These are phyloP conservation scores for Cyclotella sp. DNA, from an alignment of 108 stramenopile genomes.

Conservation along the genomic window DNA sequence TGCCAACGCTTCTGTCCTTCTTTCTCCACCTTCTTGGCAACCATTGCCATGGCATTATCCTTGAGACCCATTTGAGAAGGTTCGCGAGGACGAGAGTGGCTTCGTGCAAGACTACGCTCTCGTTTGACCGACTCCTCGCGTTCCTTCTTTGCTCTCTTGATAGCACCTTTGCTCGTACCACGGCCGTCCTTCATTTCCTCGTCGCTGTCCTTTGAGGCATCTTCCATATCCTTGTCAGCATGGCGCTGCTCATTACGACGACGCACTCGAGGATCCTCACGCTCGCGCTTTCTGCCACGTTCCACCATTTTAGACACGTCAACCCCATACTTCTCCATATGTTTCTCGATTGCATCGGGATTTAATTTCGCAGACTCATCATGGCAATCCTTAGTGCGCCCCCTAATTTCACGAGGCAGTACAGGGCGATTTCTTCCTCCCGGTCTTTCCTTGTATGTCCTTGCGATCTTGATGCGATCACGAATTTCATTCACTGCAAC, in stretches of 20 bases:
- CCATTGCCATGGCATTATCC: constrained; percentile 64
- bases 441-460: constrained; percentile 62
- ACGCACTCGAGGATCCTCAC: constrained; percentile 54
- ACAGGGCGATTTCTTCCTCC: constrained; percentile 73
- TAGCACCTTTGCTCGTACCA: constrained; percentile 69
- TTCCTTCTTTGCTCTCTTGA: constrained; percentile 74
- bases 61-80: constrained; percentile 83
- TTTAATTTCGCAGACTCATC: constrained; percentile 66
- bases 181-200: constrained; percentile 62
- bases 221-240: constrained; percentile 46
- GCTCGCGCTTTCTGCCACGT: constrained; percentile 68
- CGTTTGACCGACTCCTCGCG: constrained; percentile 61
- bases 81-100: constrained; percentile 82
- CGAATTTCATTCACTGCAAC: constrained; percentile 83
- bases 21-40: constrained; percentile 77
- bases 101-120: constrained; percentile 68
- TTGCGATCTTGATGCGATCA: constrained; percentile 71
- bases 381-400: constrained; percentile 74
- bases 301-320: constrained; percentile 76
- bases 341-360: constrained; percentile 64
- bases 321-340: constrained; percentile 74
- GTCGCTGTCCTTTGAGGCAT: constrained; percentile 41
- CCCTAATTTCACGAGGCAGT: constrained; percentile 72
- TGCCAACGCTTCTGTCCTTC: constrained; percentile 69
- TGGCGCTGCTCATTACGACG: background rate